phyloP scores from a whole-genome alignment of 176 grass and related monocot species.

The Triticum monococcum region DNA sequence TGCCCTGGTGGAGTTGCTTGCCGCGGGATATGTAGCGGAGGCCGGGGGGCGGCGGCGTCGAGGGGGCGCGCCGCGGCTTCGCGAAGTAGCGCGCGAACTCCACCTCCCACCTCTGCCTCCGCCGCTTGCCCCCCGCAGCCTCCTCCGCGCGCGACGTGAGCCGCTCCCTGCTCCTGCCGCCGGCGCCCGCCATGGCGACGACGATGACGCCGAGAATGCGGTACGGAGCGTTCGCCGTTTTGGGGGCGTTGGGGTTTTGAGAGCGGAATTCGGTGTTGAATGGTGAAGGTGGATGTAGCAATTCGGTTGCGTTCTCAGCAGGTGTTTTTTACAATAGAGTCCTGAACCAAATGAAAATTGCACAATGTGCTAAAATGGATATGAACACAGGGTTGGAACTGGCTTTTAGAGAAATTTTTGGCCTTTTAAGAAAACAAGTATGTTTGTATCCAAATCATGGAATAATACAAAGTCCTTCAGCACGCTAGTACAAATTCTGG shows the following conservation, averaged over 20 bases:
- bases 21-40: slow-evolving; percentile 35
- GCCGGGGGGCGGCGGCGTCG: slow-evolving; percentile 24
- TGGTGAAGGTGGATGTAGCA: background rate
- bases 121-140: background rate
- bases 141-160: background rate
- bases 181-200: slow-evolving; percentile 22
- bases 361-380: background rate
- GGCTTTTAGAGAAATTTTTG: too few species aligned
- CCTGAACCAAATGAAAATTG: background rate
- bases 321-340: background rate
- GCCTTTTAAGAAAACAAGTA: too few species aligned
- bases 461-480: too few species aligned
- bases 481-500: too few species aligned
- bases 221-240: background rate
- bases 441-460: too few species aligned
- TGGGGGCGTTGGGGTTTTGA: background rate
- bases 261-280: background rate
- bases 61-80: slow-evolving; percentile 23
- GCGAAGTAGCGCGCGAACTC: slow-evolving; percentile 67
- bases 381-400: too few species aligned
- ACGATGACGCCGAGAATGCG: background rate
- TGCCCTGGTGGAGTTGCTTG: slow-evolving; percentile 37
- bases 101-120: slow-evolving; percentile 49
- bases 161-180: slow-evolving; percentile 1
- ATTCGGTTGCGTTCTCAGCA: background rate